phyloP scores from a whole-genome alignment of 2,329 filamentous ascomycete species.

The Ascochyta koolunga region DNA sequence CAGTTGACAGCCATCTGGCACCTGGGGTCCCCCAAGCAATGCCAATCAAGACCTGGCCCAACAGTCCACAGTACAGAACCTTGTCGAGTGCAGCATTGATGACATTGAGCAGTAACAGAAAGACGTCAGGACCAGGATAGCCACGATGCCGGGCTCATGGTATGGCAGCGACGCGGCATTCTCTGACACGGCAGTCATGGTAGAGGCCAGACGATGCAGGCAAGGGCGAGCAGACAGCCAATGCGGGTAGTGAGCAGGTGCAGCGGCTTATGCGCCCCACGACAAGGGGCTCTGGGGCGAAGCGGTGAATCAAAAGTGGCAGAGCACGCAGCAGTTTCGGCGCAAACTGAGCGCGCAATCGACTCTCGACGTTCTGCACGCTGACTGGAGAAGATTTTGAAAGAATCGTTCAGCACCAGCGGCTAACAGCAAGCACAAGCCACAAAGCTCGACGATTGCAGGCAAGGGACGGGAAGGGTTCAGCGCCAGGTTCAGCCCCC shows the following conservation, averaged over 20 bases:
- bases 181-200: slow-evolving; percentile 31
- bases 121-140: slow-evolving; percentile 65
- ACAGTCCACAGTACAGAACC: slow-evolving; percentile 70
- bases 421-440: slow-evolving; percentile 16
- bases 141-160: slow-evolving; percentile 65
- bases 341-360: neutral
- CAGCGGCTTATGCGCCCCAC: slow-evolving; percentile 16
- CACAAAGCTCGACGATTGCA: slow-evolving; percentile 16
- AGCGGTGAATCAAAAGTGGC: slow-evolving; percentile 10
- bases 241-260: slow-evolving; percentile 7
- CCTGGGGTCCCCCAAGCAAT: slow-evolving; percentile 73
- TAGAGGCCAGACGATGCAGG: slow-evolving; percentile 17
- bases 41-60: slow-evolving; percentile 74
- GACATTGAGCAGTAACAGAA: slow-evolving; percentile 67
- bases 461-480: neutral
- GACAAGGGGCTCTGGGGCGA: slow-evolving; percentile 5
- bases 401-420: slow-evolving; percentile 7
- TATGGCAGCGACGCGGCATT: slow-evolving; percentile 56
- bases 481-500: slow-evolving; percentile 16
- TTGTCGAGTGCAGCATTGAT: slow-evolving; percentile 64
- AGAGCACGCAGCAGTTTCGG: neutral
- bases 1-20: slow-evolving; percentile 61
- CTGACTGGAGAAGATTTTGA: slow-evolving; percentile 10
- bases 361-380: slow-evolving; percentile 3
- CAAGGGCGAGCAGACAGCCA: slow-evolving; percentile 17